Base-by-base conservation (phyloP, 1,284 basidiomycete species). In the Ceraceosorus guamensis region DNA sequence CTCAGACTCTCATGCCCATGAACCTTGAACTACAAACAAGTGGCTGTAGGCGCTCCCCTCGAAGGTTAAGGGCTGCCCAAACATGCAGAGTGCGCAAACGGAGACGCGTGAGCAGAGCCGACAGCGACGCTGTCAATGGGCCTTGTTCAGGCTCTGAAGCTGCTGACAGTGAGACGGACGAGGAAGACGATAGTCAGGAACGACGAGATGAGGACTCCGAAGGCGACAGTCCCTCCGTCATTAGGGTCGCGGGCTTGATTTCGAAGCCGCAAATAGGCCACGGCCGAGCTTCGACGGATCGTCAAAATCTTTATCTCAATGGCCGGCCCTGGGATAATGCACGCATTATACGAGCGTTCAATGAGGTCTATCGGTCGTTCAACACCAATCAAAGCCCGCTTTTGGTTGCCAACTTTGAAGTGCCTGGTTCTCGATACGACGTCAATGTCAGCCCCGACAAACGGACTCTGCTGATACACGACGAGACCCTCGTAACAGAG, bases 371-470 rank as follows among this genome's bases (percentile, higher is more conserved):
- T 58, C 65, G 63, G 46, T 60, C 55, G 11, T 71, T 65, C 62
- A 72, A 73, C 43, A 60, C 61, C 35, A 51, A 60, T 48, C 58
- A 63, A 53, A 57, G 57, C 0, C 91, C 93, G 0, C 85, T 93
- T 60, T 80, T 93, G 43, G 77, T 96, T 6, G 88, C 88, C 1
- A 85, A 96, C 76, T 86, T 97, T 63, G 79, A 84, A 24, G 76
- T 96, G 5, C 88, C 89, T 0, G 84, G 85, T 33, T 89, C 87
- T 60, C 81, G 85, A 0, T 91, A 88, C 68, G 95, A 99, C 72
- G 85, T 98, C 73, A 99, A 98, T 68, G 88, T 98, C 60, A 91
- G 86, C 65, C 93, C 95, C 0, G 95, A 98, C 78, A 99, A 98
- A 75, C 83, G 95, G 5, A 95, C 90, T 0, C 87, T 99, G 39